Conservation (phyloP, 2,329 filamentous ascomycete species). For the Colletotrichum euphorbiae region DNA sequence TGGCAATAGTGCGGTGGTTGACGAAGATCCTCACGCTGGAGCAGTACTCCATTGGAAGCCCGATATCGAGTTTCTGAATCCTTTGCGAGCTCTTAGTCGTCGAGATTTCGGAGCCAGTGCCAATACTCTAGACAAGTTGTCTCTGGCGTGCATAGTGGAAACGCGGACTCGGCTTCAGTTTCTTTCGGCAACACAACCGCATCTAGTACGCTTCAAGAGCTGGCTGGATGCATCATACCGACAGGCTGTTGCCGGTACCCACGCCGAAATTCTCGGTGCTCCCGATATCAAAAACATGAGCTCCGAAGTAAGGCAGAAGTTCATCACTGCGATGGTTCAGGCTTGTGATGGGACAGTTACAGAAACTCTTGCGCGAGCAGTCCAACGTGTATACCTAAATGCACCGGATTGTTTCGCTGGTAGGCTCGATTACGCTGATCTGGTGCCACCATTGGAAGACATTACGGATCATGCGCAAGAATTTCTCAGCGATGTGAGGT, state of each 20-base stretch:
- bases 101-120: not conserved
- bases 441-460: not conserved
- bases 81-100: not conserved
- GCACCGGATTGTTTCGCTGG: slow-evolving; percentile 14
- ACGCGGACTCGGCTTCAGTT: slow-evolving; percentile 25
- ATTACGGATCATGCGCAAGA: not conserved
- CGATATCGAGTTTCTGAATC: slow-evolving; percentile 20
- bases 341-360: slow-evolving; percentile 7
- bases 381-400: not conserved
- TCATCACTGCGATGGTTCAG: not conserved
- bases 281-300: slow-evolving; percentile 11
- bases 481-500: slow-evolving; percentile 7
- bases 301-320: not conserved
- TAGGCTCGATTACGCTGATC: not conserved
- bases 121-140: slow-evolving; percentile 1
- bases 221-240: slow-evolving; percentile 29
- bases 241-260: slow-evolving; percentile 12
- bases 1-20: no score
- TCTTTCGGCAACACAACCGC: slow-evolving; percentile 25
- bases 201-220: slow-evolving; percentile 20
- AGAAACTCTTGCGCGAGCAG: not conserved
- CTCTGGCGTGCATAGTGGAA: slow-evolving; percentile 28
- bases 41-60: slow-evolving; percentile 30
- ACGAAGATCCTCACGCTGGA: slow-evolving; percentile 23
- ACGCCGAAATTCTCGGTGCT: not conserved